Base-by-base conservation (phyloP, 129 eudicot genomes). In the Arctium minus region DNA sequence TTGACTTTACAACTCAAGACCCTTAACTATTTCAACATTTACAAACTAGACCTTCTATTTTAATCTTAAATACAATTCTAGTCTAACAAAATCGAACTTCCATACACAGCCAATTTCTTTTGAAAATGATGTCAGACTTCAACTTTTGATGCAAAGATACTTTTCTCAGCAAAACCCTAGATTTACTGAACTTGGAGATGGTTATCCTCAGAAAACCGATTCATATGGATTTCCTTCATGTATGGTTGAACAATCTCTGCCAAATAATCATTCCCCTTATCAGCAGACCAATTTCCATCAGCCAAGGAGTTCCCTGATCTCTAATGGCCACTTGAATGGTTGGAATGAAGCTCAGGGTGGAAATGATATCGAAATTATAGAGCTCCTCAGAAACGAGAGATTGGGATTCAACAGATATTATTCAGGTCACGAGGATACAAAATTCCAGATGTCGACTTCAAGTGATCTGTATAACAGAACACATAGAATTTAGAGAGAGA, bases 81-180 rank as follows among this genome's bases (percentile, higher is more conserved):
- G 27, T 22, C 27, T 22, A 22, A 22, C 27, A 22, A 22, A 22
- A 81, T 77, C 84, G 29, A 85, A 75, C 76, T 74, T 60, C 56
- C 72, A 81, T 36, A 5, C 79, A 35, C 68, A 75, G 0, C n/a
- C 60, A 4, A 75, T 39, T 73, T 72, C 85, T 80, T 75, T 32
- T 70, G 85, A 85, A 46, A 80, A 75, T 31, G 82, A 85, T n/a
- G 38, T 48, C 18, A 75, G 85, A 67, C 85, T 75, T 30, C 78
- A 75, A 33, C 73, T 74, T 9, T 72, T 85, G 75, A 70, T 80
- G 85, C 88, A 85, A 80, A 37, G 53, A 80, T 76, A 84, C 6
- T 73, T 85, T 80, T 75, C 80, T 67, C 88, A 85, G 10, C 85
- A 85, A 33, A 80, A 70, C 77, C 81, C 77, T 33, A 85, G 84